Evolutionary conservation across 495 filamentous ascomycete genomes (phyloP).

Genomic region (Penicillium herquei): DNA sequence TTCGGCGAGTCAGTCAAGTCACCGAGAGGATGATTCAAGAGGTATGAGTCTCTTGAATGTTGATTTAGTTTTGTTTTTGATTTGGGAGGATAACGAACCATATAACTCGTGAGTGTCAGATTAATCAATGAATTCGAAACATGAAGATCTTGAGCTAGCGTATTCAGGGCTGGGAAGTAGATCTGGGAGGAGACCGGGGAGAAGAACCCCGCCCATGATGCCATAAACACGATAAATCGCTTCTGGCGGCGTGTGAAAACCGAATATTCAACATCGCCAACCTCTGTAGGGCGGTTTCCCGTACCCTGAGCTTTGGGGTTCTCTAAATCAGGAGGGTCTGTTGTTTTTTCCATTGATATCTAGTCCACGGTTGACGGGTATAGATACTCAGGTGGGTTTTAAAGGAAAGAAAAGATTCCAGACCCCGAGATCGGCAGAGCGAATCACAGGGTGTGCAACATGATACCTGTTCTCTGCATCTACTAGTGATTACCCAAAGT

Average conservation of each 20-base stretch:
- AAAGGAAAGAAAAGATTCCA: too few relatives aligned
- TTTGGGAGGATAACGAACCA: conserved; percentile 31
- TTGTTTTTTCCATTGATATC: not conserved
- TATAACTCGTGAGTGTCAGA: conserved; percentile 65
- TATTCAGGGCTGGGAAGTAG: conserved; percentile 70
- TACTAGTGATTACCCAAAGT: too few relatives aligned
- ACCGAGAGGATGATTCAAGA: not conserved
- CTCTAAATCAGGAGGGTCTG: conserved; percentile 3
- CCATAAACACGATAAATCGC: conserved; percentile 56
- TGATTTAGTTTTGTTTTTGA: not conserved
- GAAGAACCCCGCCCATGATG: conserved; percentile 62
- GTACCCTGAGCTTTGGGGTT: not conserved
- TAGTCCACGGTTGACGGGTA: not conserved
- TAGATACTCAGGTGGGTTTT: too few relatives aligned
- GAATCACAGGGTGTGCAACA: too few relatives aligned
- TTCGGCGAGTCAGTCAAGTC: conserved; percentile 7
- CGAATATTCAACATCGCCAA: conserved; percentile 26
- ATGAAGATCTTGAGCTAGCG: conserved; percentile 56
- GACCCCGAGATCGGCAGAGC: too few relatives aligned
- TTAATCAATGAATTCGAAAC: conserved; percentile 65
- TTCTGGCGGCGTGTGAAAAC: conserved; percentile 25
- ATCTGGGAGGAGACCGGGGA: conserved; percentile 72
- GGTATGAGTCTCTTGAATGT: too few relatives aligned
- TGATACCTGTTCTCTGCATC: too few relatives aligned
- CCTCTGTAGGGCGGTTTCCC: conserved; percentile 7